Percentiles rank a stretch among this genome's conserved stretches.
These are phyloP conservation scores for Suhomyces bolitotheri DNA, from an alignment of 1,139 yeast genomes.

Conservation along the genomic window DNA sequence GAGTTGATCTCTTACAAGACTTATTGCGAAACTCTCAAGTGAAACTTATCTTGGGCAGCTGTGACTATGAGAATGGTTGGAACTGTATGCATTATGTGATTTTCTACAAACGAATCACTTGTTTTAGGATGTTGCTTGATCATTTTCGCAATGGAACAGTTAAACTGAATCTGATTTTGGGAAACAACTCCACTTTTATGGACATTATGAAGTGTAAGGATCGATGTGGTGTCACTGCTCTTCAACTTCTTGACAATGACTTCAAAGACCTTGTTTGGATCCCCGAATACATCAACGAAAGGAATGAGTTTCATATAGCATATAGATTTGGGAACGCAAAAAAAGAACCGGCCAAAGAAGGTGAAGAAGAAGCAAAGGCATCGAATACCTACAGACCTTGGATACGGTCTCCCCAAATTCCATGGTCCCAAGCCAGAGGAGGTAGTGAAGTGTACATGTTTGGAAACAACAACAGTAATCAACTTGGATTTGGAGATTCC, in stretches of 20 bases:
- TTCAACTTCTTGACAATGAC: conserved; percentile 55
- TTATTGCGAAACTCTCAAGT: conserved; percentile 49
- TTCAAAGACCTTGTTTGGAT: conserved; percentile 42
- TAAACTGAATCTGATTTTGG: conserved; percentile 19
- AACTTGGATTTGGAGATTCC: conserved; percentile 68
- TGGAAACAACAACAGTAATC: conserved; percentile 68
- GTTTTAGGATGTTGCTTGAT: conserved; percentile 54
- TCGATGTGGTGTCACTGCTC: conserved; percentile 63
- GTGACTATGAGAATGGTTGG: conserved; percentile 82
- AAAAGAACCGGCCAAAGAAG: conserved; percentile 5
- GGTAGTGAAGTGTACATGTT: conserved; percentile 63
- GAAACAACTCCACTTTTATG: conserved; percentile 20
- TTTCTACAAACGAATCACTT: conserved; percentile 56
- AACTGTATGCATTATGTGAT: conserved; percentile 74
- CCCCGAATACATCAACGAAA: conserved; percentile 46
- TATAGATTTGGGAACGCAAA: conserved; percentile 22
- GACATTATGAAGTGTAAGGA: conserved; percentile 61
- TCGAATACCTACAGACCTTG: conserved; percentile 6
- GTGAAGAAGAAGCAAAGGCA: conserved; percentile 3
- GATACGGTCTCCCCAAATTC: conserved; percentile 10
- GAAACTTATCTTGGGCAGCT: conserved; percentile 36
- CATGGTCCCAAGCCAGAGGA: conserved; percentile 43
- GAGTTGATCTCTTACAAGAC: conserved; percentile 45
- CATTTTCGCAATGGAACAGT: conserved; percentile 20
- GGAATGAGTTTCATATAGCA: conserved; percentile 22